Percentiles rank a stretch among this genome's conserved stretches.
Evolutionary conservation across 257 asterid species (phyloP).

Genomic region (Plantago ovata): DNA sequence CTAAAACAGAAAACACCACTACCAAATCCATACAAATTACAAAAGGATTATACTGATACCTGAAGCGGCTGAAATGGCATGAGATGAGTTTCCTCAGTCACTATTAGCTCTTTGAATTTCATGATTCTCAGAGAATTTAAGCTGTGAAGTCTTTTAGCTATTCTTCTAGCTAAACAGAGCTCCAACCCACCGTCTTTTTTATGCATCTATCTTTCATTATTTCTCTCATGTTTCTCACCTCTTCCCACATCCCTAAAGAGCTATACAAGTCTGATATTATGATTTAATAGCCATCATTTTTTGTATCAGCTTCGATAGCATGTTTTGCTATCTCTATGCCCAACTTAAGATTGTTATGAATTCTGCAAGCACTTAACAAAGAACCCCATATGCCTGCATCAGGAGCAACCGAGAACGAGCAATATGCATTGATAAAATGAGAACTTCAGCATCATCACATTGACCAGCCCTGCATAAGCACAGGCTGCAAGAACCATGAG

Average conservation of each 20-base stretch:
- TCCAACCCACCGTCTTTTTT: conserved; percentile 70
- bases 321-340: conserved; percentile 73
- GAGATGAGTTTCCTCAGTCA: no score
- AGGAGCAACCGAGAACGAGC: no score
- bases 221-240: conserved; percentile 54
- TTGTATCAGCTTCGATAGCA: conserved; percentile 70
- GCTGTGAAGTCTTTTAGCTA: not conserved
- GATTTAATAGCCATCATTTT: conserved; percentile 73
- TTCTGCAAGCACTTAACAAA: conserved; percentile 64
- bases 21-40: no score
- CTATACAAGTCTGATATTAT: conserved; percentile 60
- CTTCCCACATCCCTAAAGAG: conserved; percentile 67
- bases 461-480: conserved; percentile 67
- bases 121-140: no score
- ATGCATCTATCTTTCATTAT: conserved; percentile 55
- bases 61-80: no score
- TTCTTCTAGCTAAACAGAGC: conserved; percentile 41
- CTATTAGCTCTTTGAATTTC: no score
- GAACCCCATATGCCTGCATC: conserved; percentile 81
- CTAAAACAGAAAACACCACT: no score
- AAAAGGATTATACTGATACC: no score
- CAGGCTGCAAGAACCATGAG: conserved; percentile 74
- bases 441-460: conserved; percentile 62
- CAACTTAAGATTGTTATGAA: conserved; percentile 49
- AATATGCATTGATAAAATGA: conserved; percentile 63